These are phyloP conservation scores for Cercospora beticola DNA, from an alignment of 2,329 filamentous ascomycete species.

Conservation along the genomic window DNA sequence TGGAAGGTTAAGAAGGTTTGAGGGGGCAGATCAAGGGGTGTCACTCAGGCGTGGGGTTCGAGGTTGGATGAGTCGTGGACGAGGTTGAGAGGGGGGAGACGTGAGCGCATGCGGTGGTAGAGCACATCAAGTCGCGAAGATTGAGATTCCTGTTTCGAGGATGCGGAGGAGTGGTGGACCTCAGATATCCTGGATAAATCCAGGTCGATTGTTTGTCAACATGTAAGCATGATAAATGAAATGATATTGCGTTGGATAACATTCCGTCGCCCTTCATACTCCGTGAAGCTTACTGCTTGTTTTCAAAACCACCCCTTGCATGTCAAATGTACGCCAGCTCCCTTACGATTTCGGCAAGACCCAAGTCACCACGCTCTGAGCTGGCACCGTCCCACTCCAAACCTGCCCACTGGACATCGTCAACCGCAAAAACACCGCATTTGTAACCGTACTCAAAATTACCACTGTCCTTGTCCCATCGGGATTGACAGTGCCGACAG, in stretches of 20 bases:
- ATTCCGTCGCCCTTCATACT: not conserved
- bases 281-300: too few species aligned
- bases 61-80: not conserved
- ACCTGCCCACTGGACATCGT: conserved; percentile 19
- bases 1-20: conserved; percentile 5
- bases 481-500: conserved; percentile 22
- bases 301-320: not conserved
- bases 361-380: conserved; percentile 22
- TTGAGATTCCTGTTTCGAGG: not conserved
- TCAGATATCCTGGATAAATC: not conserved
- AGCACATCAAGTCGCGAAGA: not conserved
- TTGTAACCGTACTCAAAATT: conserved; percentile 18
- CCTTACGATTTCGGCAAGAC: conserved; percentile 13
- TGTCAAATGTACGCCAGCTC: not conserved
- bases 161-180: not conserved
- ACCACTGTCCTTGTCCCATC: conserved; percentile 24
- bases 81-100: too few species aligned
- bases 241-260: not conserved
- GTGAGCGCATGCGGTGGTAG: too few species aligned
- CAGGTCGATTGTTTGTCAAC: not conserved
- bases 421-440: conserved; percentile 17
- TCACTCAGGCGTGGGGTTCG: not conserved
- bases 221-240: not conserved
- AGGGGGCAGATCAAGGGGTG: not conserved
- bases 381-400: conserved; percentile 23